A percentile compares a stretch with the other conserved stretches of the same genome.
These are phyloP conservation scores for Komagataella phaffii DNA, from an alignment of 805 yeast genomes.

Conservation along the genomic window DNA sequence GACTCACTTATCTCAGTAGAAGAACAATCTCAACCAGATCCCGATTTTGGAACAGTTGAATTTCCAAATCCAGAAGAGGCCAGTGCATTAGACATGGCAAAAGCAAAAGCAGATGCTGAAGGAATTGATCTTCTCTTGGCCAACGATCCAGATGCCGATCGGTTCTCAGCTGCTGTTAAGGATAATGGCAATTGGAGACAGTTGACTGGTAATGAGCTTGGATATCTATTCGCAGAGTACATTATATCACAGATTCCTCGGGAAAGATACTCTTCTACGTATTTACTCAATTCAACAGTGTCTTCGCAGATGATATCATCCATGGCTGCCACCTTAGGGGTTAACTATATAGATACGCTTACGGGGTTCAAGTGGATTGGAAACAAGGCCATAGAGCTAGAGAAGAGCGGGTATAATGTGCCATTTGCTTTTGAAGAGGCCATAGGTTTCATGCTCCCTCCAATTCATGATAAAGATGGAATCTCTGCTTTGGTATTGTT, in stretches of 20 bases:
- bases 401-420: slow-evolving; percentile 46
- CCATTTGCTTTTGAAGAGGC: slow-evolving; percentile 96
- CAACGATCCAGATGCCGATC: slow-evolving; percentile 95
- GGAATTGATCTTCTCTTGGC: slow-evolving; percentile 53
- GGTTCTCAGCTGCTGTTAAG: slow-evolving; percentile 73
- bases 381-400: slow-evolving; percentile 67
- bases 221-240: slow-evolving; percentile 67
- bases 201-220: slow-evolving; percentile 85
- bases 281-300: slow-evolving; percentile 78
- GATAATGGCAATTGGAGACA: slow-evolving; percentile 48
- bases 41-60: slow-evolving; percentile 70
- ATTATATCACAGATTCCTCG: slow-evolving; percentile 20
- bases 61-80: slow-evolving; percentile 96
- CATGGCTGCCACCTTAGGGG: slow-evolving; percentile 51
- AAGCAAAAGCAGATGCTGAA: slow-evolving; percentile 37
- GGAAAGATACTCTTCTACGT: slow-evolving; percentile 19
- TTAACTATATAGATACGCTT: slow-evolving; percentile 64
- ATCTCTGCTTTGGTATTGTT: slow-evolving; percentile 68
- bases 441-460: slow-evolving; percentile 81
- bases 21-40: slow-evolving; percentile 68
- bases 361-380: slow-evolving; percentile 99
- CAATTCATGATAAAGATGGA: slow-evolving; percentile 89
- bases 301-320: slow-evolving; percentile 70
- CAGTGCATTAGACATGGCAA: slow-evolving; percentile 76
- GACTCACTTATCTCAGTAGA: slow-evolving; percentile 27